Base-by-base conservation (phyloP, 2,329 filamentous ascomycete species). In the Ceratocystiopsis brevicomis region DNA sequence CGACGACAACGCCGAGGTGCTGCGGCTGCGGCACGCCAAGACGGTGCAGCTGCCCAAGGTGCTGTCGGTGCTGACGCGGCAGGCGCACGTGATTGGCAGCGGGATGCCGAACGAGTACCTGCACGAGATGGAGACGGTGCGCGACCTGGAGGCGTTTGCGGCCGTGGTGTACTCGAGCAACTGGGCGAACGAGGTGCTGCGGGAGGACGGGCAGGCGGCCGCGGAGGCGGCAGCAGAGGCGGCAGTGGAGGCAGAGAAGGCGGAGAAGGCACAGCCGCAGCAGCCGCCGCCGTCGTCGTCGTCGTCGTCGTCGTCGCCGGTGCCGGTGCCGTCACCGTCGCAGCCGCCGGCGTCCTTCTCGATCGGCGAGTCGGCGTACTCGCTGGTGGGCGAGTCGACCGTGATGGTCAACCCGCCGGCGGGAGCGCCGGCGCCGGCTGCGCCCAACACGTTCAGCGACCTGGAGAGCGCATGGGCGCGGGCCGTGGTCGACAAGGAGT, bases 151-250 rank as follows among this genome's bases (percentile, higher is more conserved):
- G 57, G 82, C 80, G 0, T 92, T 92, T 57, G 81, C 84, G 1
- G 84, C 85, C 1, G 80, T 92, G 1, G 83, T 92, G 36, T 92
- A 90, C 59, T 83, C 78, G 41, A 87, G 80, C 56, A 90, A 92
- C 58, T 90, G 75, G 74, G 71, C 78, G 57, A 74, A 66, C 48
- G 75, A 79, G 60, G 72, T 79, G 45, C 64, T 61, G 15, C 63
- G 69, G 21, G 66, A 71, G 35, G 66, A 71, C 35, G 61, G 54
- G 17, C 52, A 64, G 37, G 57, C 60, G 54, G 59, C 56, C 15
- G 62, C 57, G 16, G 52, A 50, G 32, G 51, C 57, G 16, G 52
- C 50, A 30, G 51, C 51, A 3, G 38, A 17, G 25, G 38, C 37
- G 2, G 32, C 40, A 4, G 37, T 18, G 1, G 9, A 14, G 6